Conservation (phyloP, 805 yeast species). For the Priceomyces haplophilus region DNA sequence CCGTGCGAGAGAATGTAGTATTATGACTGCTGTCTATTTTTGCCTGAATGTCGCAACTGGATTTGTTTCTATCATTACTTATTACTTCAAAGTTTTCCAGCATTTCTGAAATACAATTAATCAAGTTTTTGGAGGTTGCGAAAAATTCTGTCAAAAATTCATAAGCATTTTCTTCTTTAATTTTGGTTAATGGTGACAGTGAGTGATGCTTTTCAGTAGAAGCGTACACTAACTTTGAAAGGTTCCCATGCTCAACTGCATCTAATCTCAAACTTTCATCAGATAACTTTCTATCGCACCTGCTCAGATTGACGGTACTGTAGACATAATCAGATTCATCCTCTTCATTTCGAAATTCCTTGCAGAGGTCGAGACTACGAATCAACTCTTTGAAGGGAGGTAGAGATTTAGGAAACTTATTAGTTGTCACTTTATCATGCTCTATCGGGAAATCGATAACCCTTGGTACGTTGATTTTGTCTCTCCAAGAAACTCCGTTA, state of each 20-base stretch:
- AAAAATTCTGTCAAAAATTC: conserved; percentile 1
- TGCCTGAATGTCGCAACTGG: too few species aligned
- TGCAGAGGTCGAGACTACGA: not conserved
- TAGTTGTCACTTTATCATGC: not conserved
- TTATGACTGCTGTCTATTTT: not conserved
- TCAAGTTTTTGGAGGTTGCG: conserved; percentile 1
- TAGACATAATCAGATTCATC: not conserved
- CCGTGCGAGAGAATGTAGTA: not conserved
- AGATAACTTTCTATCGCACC: not conserved
- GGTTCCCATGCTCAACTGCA: not conserved
- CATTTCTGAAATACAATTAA: conserved; percentile 1
- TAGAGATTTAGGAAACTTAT: not conserved
- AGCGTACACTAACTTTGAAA: conserved; percentile 2
- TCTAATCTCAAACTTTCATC: not conserved
- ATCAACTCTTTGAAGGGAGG: not conserved
- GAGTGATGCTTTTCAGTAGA: conserved; percentile 1
- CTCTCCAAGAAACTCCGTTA: not conserved
- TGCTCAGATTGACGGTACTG: not conserved
- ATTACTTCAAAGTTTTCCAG: not conserved
- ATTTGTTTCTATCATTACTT: not conserved
- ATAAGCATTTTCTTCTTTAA: conserved; percentile 5
- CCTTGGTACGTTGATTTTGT: not conserved
- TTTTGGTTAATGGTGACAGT: not conserved
- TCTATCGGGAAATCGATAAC: not conserved
- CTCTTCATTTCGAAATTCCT: not conserved